A percentile compares a stretch with the other conserved stretches of the same genome.
phyloP scores from a whole-genome alignment of 2,329 filamentous ascomycete species.

The Neonectria sp. region DNA sequence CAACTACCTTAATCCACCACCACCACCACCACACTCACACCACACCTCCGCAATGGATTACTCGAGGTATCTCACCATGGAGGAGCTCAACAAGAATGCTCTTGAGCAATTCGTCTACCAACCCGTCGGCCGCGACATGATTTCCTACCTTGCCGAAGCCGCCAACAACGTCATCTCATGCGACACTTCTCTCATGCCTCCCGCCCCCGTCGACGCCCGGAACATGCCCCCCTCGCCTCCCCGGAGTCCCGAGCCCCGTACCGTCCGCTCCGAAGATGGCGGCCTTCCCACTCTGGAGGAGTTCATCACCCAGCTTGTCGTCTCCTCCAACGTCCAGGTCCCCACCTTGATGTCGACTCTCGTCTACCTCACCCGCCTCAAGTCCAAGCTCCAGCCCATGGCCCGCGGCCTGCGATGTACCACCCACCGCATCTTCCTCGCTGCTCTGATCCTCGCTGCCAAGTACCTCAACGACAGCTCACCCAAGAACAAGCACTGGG shows the following conservation, averaged over 20 bases:
- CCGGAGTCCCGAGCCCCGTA: conserved; percentile 63
- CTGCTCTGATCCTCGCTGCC: conserved; percentile 85
- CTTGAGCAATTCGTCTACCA: conserved; percentile 86
- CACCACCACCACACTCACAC: conserved; percentile 34
- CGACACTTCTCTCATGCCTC: conserved; percentile 73
- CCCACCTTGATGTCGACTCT: conserved; percentile 97
- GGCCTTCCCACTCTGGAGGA: conserved; percentile 85
- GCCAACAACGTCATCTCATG: conserved; percentile 86
- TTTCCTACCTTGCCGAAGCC: conserved; percentile 81
- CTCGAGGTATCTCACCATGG: conserved; percentile 63
- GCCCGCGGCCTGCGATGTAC: conserved; percentile 98
- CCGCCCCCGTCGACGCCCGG: conserved; percentile 53
- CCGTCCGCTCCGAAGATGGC: conserved; percentile 64
- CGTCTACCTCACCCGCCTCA: conserved; percentile 91
- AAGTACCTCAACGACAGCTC: conserved; percentile 99
- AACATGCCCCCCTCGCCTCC: conserved; percentile 66
- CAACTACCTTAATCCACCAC: conserved; percentile 33
- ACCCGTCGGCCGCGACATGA: conserved; percentile 83
- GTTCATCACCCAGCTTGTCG: conserved; percentile 93
- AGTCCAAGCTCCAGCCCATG: conserved; percentile 88
- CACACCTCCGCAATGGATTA: conserved; percentile 47
- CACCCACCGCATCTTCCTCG: conserved; percentile 97
- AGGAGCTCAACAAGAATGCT: conserved; percentile 79
- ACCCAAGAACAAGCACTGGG: conserved; percentile 99
- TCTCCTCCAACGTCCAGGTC: conserved; percentile 95